Evolutionary conservation across 2,329 filamentous ascomycete genomes (phyloP), one percentile per base, ranked within the genome.

Genomic region (Boeremia lycopersici): DNA sequence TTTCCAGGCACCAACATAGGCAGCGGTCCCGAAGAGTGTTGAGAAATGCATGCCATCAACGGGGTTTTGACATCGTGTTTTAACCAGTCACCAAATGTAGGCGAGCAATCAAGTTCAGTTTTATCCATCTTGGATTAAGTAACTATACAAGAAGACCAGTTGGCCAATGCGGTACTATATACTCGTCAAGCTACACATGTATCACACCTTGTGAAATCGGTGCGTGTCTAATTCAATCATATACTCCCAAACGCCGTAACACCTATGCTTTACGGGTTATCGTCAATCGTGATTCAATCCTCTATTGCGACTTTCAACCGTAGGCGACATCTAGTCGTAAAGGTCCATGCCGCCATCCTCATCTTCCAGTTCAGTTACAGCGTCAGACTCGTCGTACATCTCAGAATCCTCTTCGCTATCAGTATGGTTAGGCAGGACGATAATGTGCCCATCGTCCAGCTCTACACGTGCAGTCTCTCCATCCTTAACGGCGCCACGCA

Each of bases 341-440:
- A 89, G 78, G 65, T 88, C 86, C 78, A 85, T 85, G 19, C 84
- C 82, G 8, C 73, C 78, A 33, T 79, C 82, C 3, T 68, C 73
- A 55, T 79, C 79, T 44, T 79, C 79, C 46, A 85, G 70, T 68
- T 96, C 91, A 11, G 89, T 88, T 15, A 89, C 78, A 0, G 88
- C 89, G 68, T 91, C 88, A 2, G 88, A 86, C 10, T 91, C 89
- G 56, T 92, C 88, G 45, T 88, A 78, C 86, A 91, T 88, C 42
- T 91, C 88, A 11, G 84, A 82, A 56, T 91, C 89, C 7, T 88
- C 86, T 34, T 86, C 83, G 62, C 83, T 86, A 33, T 82, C 77
- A 38, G 87, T 86, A 74, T 98, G 95, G 75, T 99, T 98, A 6
- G 92, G 82, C 23, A 95, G 70, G 1, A 99, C 91, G 2, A 86